Conservation (phyloP, 2,329 filamentous ascomycete species). For the Neofusicoccum umdonicola region DNA sequence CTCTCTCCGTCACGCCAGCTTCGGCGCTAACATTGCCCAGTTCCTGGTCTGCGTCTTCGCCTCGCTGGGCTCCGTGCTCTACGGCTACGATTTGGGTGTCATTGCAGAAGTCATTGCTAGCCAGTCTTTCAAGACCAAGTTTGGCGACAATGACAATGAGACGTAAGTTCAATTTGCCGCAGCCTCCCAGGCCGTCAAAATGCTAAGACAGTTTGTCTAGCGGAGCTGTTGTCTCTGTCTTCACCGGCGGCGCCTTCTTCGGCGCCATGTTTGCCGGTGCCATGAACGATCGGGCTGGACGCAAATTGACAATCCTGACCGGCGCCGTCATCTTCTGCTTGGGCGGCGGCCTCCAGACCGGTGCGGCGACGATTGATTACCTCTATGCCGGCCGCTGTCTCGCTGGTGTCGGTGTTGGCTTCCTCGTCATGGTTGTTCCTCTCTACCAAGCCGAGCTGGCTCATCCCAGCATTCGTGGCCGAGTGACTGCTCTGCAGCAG, state of each 20-base stretch:
- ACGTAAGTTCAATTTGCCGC: constrained; percentile 22
- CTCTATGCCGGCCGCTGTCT: constrained; percentile 69
- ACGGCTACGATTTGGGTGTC: constrained; percentile 60
- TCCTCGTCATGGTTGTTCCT: constrained; percentile 64
- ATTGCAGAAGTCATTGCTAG: constrained; percentile 57
- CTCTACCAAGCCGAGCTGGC: constrained; percentile 78
- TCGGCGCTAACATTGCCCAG: constrained; percentile 30
- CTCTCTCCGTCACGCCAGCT: background rate
- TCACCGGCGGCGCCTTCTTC: constrained; percentile 73
- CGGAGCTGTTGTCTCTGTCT: constrained; percentile 72
- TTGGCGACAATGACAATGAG: constrained; percentile 41
- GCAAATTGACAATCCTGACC: constrained; percentile 68
- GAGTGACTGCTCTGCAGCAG: constrained; percentile 73
- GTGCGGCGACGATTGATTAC: constrained; percentile 57
- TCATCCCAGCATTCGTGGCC: constrained; percentile 73
- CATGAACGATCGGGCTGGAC: constrained; percentile 62
- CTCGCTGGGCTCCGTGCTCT: constrained; percentile 58
- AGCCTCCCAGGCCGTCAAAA: background rate
- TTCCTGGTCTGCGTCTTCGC: constrained; percentile 60
- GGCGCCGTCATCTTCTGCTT: constrained; percentile 71
- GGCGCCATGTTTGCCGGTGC: constrained; percentile 65
- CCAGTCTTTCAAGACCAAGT: constrained; percentile 41
- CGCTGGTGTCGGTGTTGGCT: constrained; percentile 64
- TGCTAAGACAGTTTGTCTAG: constrained; percentile 31
- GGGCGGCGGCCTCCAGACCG: constrained; percentile 72